A percentile compares a stretch with the other conserved stretches of the same genome.
Evolutionary conservation across 2,329 filamentous ascomycete genomes (phyloP).

Genomic region (Gremmenia infestans): DNA sequence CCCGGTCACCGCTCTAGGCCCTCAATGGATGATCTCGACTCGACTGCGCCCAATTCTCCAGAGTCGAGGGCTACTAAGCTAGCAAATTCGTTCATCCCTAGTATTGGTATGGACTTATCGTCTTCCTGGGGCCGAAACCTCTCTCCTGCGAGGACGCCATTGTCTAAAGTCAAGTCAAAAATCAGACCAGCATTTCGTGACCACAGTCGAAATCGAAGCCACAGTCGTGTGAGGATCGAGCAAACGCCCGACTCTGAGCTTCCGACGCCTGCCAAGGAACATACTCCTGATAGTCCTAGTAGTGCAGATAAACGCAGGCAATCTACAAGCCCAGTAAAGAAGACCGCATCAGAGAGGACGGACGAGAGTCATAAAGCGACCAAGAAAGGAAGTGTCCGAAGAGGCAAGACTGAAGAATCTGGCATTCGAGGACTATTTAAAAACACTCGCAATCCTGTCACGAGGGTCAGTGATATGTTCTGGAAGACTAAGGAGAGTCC

Average conservation of each 20-base stretch:
- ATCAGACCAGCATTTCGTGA: conserved; percentile 31
- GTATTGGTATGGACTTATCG: conserved; percentile 58
- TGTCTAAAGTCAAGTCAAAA: conserved; percentile 37
- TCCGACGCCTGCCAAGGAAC: conserved; percentile 17
- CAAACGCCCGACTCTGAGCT: conserved; percentile 19
- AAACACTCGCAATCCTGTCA: conserved; percentile 60
- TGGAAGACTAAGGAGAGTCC: conserved; percentile 48
- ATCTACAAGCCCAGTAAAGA: conserved; percentile 37
- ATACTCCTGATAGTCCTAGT: conserved; percentile 21
- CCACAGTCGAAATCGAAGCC: conserved; percentile 43
- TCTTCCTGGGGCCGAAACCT: conserved; percentile 56
- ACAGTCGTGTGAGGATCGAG: conserved; percentile 39
- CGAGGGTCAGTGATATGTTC: conserved; percentile 56
- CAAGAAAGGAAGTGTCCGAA: conserved; percentile 45
- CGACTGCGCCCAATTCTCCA: conserved; percentile 35
- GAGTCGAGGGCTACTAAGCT: conserved; percentile 18
- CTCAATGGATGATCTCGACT: conserved; percentile 40
- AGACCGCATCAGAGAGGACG: conserved; percentile 33
- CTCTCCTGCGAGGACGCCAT: conserved; percentile 59
- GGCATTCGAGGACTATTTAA: conserved; percentile 73
- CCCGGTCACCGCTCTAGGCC: conserved; percentile 34
- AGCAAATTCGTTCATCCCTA: conserved; percentile 44
- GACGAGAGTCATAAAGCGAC: conserved; percentile 44
- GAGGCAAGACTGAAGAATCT: conserved; percentile 42
- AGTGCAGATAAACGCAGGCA: conserved; percentile 14